Conservation (phyloP, 2,329 filamentous ascomycete genomes). For the Cercospora citrullina region DNA sequence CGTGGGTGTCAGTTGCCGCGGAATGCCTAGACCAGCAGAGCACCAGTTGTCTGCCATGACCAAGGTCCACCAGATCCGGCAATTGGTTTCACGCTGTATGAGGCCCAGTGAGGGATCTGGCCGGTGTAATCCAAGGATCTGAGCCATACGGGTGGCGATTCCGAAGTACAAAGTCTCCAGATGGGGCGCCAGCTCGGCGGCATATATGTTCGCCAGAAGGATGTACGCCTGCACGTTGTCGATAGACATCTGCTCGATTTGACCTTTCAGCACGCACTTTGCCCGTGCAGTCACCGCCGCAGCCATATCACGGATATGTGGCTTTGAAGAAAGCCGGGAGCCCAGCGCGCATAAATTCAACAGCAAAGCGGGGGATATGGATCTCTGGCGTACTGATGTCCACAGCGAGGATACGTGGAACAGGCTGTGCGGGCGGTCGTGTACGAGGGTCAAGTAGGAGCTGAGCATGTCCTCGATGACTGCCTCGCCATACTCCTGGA, state of each 20-base stretch:
- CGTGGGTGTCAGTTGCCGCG: neutral
- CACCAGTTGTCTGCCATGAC: neutral
- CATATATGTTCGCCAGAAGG: neutral
- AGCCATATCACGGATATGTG: neutral
- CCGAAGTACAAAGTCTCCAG: neutral
- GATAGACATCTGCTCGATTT: neutral
- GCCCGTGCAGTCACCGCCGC: neutral
- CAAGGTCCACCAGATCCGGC: neutral
- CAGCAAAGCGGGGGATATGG: neutral
- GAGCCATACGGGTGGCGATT: neutral
- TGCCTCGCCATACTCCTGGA: neutral
- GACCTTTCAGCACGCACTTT: neutral
- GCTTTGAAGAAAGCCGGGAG: neutral
- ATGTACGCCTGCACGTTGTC: neutral
- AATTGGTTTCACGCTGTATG: neutral
- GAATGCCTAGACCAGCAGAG: neutral
- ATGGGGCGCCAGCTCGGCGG: neutral
- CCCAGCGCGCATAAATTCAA: neutral
- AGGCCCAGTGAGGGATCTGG: neutral
- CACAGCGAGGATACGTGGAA: neutral
- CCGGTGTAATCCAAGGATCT: neutral
- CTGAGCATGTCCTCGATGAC: neutral
- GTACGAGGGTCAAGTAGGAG: neutral
- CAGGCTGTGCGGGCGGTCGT: neutral
- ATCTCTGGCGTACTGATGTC: neutral